Base-by-base conservation (phyloP, 768 basidiomycete species). In the Pleurotus pulmonarius region DNA sequence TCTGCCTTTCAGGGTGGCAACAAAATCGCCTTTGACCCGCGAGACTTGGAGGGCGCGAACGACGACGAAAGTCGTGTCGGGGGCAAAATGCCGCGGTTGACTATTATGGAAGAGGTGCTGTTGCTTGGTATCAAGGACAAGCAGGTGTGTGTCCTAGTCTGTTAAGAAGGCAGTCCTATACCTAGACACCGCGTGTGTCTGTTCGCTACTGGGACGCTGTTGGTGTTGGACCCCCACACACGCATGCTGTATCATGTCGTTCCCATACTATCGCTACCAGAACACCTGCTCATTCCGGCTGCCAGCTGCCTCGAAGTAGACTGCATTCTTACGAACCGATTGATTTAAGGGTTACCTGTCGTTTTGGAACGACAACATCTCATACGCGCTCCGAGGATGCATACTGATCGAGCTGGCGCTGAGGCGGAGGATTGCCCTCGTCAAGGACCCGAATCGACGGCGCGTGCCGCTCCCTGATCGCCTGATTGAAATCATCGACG, bases 331-430 rank as follows among this genome's bases (percentile, higher is more conserved):
- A 47, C 45, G 34, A 6, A 38, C 43, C 9, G 16, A 49, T 45
- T 24, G 34, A 38, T n/a, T 57, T 24, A 59, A 79, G 75, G 95
- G 95, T 37, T 97, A 98, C 71, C 84, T 98, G 39, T 96, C 94
- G 1, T 98, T 98, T 69, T 98, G 96, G 96, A 98, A 98, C 74
- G 96, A 99, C 78, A 98, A 98, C 73, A 99, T 99, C 62, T 97
- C 94, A 0, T 99, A 99, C 72, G 95, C 96, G 12, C 82, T 99
- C 2, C 86, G 97, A n/a, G 97, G 97, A 4, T 98, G 96, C 70
- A 98, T 99, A 65, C 83, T 99, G 59, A 88, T 98, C 55, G 96
- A 99, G 69, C 88, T 99, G 58, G 95, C 96, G 0, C 83, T 99
- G n/a, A 85, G 96, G 41, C 81, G 94, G 56, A 83, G 97, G 39